Evolutionary conservation across 495 filamentous ascomycete species (phyloP).

Genomic region (Apodospora peruviana): DNA sequence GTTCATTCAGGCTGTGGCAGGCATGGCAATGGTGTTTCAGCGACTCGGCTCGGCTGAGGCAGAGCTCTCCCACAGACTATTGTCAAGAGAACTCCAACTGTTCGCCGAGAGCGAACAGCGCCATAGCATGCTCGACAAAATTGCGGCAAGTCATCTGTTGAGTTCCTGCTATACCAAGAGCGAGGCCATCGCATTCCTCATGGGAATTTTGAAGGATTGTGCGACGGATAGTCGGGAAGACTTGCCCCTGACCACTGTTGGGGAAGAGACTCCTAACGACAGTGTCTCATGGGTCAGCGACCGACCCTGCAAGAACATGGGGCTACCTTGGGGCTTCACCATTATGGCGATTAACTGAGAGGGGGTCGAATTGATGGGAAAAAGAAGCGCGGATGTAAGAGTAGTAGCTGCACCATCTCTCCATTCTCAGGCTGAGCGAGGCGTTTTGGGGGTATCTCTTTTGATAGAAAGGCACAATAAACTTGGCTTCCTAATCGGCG

Average conservation of each 20-base stretch:
- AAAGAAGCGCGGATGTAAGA: constrained; percentile 6
- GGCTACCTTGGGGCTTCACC: constrained; percentile 31
- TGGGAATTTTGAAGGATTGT: constrained; percentile 10
- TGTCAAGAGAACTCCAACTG: constrained; percentile 23
- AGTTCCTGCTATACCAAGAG: constrained; percentile 19
- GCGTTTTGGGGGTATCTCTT: constrained; percentile 17
- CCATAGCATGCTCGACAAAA: constrained; percentile 14
- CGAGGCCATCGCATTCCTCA: constrained; percentile 17
- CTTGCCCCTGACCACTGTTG: constrained; percentile 4
- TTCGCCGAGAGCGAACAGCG: constrained; percentile 27
- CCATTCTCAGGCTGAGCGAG: constrained; percentile 10
- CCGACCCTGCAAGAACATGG: constrained; percentile 25
- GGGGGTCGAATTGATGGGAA: not conserved
- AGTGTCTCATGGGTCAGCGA: constrained; percentile 18
- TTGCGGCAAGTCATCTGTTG: constrained; percentile 13
- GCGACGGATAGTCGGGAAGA: constrained; percentile 2
- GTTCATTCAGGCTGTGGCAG: constrained; percentile 24
- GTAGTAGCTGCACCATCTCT: constrained; percentile 13
- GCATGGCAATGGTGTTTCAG: constrained; percentile 22
- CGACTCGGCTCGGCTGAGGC: not conserved
- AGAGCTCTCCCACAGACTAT: constrained; percentile 3
- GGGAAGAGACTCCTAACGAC: constrained; percentile 17
- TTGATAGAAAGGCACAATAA: not conserved
- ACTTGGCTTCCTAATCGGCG: not conserved
- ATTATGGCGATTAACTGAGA: constrained; percentile 29